Base-by-base conservation (phyloP, 2,329 filamentous ascomycete species). In the Dactylella cylindrospora region DNA sequence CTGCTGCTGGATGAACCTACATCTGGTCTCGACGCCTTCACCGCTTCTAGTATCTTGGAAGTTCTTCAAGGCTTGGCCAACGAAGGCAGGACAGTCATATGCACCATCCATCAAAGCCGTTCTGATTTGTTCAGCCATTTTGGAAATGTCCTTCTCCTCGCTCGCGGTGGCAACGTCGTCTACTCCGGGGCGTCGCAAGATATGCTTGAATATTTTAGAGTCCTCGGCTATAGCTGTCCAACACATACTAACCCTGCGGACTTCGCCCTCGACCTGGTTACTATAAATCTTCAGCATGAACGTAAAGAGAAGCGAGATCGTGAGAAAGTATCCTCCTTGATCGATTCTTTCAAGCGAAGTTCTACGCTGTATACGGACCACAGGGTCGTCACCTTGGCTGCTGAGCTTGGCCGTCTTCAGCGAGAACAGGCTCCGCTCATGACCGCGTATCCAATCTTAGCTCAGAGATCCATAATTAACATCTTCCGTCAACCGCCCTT, bases 91-190 rank as follows among this genome's bases (percentile, higher is more conserved):
- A 90, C 86, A 0, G 72, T 90, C 1, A 81, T 90, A 35, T 75
- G 88, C n/a, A 89, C 85, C 0, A 88, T 90, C 28, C 86, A 90
- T 55, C 86, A 90, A 70, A 83, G 85, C 1, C 80, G 86, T 2
- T 88, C 84, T 0, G 84, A 89, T 64, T 72, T 89, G 0, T 90
- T 89, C 68, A 75, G 76, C 15, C 80, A 83, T 61, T 90, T 90
- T 68, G 84, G 84, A 0, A 86, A 84, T 52, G 77, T 90, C 0
- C 73, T 90, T 1, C 78, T 90, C 0, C 76, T 90, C 1, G 84
- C 86, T 0, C 77, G 84, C 12, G 86, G 85, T 0, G 86, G 86
- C 0, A 77, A 78, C 19, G 79, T 84, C 0, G 82, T 84, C 0
- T 90, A 86, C 66, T 79, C 84, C 0, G 86, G 86, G 0, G 74